Conservation (phyloP, 371 early-diverging fungal species). For the Syncephalastrum sp. region DNA sequence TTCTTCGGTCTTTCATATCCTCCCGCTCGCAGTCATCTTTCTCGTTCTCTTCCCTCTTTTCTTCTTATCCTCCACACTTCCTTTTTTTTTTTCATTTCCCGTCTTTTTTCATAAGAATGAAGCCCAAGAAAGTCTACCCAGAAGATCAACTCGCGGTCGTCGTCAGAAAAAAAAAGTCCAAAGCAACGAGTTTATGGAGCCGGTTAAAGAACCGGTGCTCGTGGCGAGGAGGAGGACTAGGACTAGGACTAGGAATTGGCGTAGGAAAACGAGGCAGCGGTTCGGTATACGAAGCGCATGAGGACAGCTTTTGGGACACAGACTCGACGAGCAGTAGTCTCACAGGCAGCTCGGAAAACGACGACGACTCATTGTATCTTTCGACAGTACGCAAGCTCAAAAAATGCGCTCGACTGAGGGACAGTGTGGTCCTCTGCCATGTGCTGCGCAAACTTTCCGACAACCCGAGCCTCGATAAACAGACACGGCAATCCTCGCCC, state of each 20-base stretch:
- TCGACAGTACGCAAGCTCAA: slow-evolving; percentile 3
- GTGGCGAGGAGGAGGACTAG: neutral
- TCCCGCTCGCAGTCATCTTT: slow-evolving; percentile 4
- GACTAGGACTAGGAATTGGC: neutral
- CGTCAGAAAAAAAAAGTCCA: too few species aligned
- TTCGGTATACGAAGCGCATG: neutral
- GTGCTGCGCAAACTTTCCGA: neutral
- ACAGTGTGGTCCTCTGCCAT: neutral
- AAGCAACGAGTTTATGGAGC: too few species aligned
- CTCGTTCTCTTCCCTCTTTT: slow-evolving; percentile 1
- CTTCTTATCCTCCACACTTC: too few species aligned
- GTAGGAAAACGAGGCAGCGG: neutral
- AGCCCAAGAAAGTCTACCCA: too few species aligned
- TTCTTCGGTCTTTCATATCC: slow-evolving; percentile 5
- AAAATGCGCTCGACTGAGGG: neutral
- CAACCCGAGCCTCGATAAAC: neutral
- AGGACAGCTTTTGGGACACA: neutral
- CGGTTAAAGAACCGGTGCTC: neutral
- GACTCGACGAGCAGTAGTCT: too few species aligned
- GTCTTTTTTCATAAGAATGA: too few species aligned
- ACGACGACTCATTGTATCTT: neutral
- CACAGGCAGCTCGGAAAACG: too few species aligned
- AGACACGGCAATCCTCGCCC: neutral
- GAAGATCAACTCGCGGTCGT: too few species aligned
- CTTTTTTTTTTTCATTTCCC: neutral